phyloP scores from a whole-genome alignment of 768 basidiomycete genomes.

The Amylocystis lapponica region DNA sequence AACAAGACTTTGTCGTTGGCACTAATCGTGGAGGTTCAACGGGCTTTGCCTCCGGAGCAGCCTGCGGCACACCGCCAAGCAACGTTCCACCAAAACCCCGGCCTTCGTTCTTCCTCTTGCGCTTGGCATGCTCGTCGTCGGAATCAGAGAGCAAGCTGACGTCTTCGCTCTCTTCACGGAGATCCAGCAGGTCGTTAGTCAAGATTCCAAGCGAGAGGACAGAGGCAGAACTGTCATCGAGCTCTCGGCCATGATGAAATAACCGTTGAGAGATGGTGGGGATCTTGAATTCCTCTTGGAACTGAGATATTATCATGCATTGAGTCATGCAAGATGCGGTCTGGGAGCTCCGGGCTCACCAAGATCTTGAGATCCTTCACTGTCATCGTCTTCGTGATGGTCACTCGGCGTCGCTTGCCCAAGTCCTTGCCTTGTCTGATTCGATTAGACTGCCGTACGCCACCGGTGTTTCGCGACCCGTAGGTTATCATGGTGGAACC shows the following conservation, averaged over 20 bases:
- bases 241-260: conserved; percentile 54
- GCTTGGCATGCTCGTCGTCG: conserved; percentile 33
- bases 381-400: conserved; percentile 57
- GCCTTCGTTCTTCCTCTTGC: conserved; percentile 50
- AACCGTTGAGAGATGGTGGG: conserved; percentile 76
- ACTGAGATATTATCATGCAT: conserved; percentile 30
- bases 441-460: conserved; percentile 55
- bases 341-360: conserved; percentile 34
- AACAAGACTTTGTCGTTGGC: conserved; percentile 38
- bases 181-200: conserved; percentile 57
- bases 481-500: conserved; percentile 25
- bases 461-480: conserved; percentile 37
- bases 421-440: conserved; percentile 52
- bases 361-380: conserved; percentile 76
- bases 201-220: conserved; percentile 52
- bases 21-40: conserved; percentile 11
- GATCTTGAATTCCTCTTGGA: conserved; percentile 56
- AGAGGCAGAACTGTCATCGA: conserved; percentile 51
- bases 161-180: conserved; percentile 58
- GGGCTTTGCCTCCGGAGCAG: conserved; percentile 21
- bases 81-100: conserved; percentile 72
- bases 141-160: conserved; percentile 48
- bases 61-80: conserved; percentile 42
- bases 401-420: conserved; percentile 45
- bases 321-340: background rate